Percentiles rank a stretch among this genome's conserved stretches.
These are phyloP conservation scores for Torulaspora delbrueckii DNA, from an alignment of 805 yeast species.

Conservation along the genomic window DNA sequence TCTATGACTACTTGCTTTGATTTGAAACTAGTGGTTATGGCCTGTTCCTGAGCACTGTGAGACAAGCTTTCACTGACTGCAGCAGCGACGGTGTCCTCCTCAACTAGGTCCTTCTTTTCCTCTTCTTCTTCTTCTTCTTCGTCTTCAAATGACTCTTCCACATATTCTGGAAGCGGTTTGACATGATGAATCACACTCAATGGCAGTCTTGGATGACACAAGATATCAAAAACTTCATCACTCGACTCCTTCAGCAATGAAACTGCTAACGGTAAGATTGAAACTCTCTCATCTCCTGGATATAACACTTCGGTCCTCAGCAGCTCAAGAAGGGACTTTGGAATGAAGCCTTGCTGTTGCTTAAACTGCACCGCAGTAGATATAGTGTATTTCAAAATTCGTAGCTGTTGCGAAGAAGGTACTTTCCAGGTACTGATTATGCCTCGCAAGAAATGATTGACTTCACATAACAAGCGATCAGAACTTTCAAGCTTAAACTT, in stretches of 20 bases:
- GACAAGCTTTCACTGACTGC: not conserved
- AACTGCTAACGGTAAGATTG: conserved; percentile 67
- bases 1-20: not conserved
- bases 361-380: conserved; percentile 36
- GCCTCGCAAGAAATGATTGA: conserved; percentile 43
- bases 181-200: conserved; percentile 32
- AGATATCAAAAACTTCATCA: conserved; percentile 50
- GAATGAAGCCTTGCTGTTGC: conserved; percentile 28
- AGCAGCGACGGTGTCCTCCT: not conserved
- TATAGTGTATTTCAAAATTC: conserved; percentile 46
- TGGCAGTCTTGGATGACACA: conserved; percentile 77
- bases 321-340: conserved; percentile 33
- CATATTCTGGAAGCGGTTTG: conserved; percentile 23
- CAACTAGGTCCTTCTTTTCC: not conserved
- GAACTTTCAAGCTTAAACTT: conserved; percentile 46
- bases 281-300: conserved; percentile 61
- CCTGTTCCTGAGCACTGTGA: not conserved
- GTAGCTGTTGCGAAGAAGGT: conserved; percentile 59
- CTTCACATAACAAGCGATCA: conserved; percentile 29
- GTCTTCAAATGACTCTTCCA: conserved; percentile 29
- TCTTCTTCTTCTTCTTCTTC: conserved; percentile 19
- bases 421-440: conserved; percentile 47
- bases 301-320: conserved; percentile 55
- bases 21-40: not conserved
- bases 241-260: conserved; percentile 42